Evolutionary conservation across 2,329 filamentous ascomycete genomes (phyloP), one percentile per base, ranked within the genome.

Genomic region (Botrytis aclada): DNA sequence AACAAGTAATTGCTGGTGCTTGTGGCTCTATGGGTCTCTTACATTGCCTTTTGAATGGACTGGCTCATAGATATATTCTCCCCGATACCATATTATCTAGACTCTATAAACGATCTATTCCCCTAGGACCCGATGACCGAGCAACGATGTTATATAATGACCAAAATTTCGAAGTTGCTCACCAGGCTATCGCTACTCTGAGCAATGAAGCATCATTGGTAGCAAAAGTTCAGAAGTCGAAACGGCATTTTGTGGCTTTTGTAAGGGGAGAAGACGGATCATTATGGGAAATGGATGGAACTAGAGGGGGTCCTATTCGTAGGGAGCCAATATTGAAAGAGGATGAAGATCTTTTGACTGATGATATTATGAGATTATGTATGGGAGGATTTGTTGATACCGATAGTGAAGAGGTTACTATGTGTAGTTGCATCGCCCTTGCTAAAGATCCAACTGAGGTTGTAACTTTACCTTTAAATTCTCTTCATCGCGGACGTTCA

Each of bases 221-320:
- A 90, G 75, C 71, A 4, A 77, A 63, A n/a, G 92, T 4, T 8
- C 7, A 93, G 78, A 88, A 91, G 76, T 86, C 97, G n/a, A 95
- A 98, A 80, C 85, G 98, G 78, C 96, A 99, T 84, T 98, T 97
- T 81, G 95, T 98, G 64, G 96, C 93, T 80, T 99, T 98, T 82
- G 92, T 96, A 70, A 96, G 95, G 84, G 85, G 83, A 83, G 69
- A 89, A 92, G 70, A 89, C 92, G 81, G 91, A 91, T 72, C 83
- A 62, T 80, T 93, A 67, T 93, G 90, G 88, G 91, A 93, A 81
- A 81, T 93, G 81, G 91, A 93, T 81, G 91, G 91, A 18, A 81
- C 88, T 74, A 84, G 91, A 72, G 92, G 89, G 79, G 91, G 91
- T 0, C 90, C 90, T 2, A 79, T 92, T 70, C 85, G 90, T 75